Percentiles rank a stretch among this genome's conserved stretches.
phyloP scores from a whole-genome alignment of 768 basidiomycete genomes.

The Tylopilus cervinicoccineus region DNA sequence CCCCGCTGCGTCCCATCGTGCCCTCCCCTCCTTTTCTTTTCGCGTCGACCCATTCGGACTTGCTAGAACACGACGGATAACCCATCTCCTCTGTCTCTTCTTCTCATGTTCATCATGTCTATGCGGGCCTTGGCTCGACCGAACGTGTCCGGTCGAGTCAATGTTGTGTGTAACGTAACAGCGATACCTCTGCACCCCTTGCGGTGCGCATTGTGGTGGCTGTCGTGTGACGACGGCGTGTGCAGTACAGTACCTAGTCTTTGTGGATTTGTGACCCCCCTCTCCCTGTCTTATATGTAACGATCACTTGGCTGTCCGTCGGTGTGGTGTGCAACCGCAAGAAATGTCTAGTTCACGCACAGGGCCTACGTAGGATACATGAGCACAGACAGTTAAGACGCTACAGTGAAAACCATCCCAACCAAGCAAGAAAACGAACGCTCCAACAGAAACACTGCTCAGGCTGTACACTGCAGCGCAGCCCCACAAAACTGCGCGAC shows the following conservation, averaged over 20 bases:
- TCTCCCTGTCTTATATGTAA: conserved; percentile 16
- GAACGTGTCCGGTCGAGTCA: conserved; percentile 2
- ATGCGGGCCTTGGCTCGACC: conserved; percentile 6
- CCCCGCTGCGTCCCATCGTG: background rate
- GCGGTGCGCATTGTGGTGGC: background rate
- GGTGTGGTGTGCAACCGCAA: background rate
- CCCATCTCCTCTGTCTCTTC: background rate
- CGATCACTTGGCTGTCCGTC: background rate
- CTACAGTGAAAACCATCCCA: conserved; percentile 7
- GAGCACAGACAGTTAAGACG: conserved; percentile 1
- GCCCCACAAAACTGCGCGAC: conserved; percentile 89
- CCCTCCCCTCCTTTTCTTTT: background rate
- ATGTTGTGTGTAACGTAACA: conserved; percentile 20
- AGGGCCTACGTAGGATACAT: conserved; percentile 9
- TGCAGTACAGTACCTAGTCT: conserved; percentile 13
- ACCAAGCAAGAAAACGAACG: background rate
- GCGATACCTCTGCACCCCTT: conserved; percentile 21
- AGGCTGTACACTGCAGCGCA: conserved; percentile 57
- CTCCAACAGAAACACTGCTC: background rate
- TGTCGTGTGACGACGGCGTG: background rate
- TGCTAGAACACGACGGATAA: conserved; percentile 14
- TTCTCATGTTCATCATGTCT: conserved; percentile 5
- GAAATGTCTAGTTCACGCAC: background rate
- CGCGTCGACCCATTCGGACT: conserved; percentile 7
- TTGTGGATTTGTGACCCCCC: conserved; percentile 1